These are phyloP conservation scores for Penium margaritaceum DNA, from an alignment of 139 green algal species.

Conservation along the genomic window DNA sequence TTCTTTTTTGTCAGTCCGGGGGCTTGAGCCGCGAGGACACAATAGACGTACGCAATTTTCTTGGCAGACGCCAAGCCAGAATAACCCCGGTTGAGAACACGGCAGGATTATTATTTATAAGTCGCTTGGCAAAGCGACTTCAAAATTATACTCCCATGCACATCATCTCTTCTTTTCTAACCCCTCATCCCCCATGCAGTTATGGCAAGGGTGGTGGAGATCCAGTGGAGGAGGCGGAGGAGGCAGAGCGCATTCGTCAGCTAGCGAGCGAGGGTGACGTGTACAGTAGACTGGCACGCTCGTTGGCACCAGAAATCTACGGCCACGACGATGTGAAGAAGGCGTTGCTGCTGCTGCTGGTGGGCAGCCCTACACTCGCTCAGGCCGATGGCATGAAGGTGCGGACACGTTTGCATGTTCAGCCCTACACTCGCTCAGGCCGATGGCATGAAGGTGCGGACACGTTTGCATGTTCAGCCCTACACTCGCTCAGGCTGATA, in stretches of 20 bases:
- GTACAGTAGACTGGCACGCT: slow-evolving; percentile 48
- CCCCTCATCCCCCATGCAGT: too few species aligned
- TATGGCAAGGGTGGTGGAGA: too few species aligned
- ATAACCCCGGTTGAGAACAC: too few species aligned
- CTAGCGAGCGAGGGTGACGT: slow-evolving; percentile 42
- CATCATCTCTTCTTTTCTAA: too few species aligned
- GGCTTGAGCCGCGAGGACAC: too few species aligned
- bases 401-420: too few species aligned
- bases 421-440: slow-evolving; percentile 63
- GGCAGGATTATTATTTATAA: too few species aligned
- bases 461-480: slow-evolving; percentile 83
- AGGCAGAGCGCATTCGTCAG: slow-evolving; percentile 4
- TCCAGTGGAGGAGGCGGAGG: slow-evolving; percentile 16
- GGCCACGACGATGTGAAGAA: slow-evolving; percentile 58
- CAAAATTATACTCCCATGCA: too few species aligned
- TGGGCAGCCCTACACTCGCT: slow-evolving; percentile 69
- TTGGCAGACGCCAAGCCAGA: too few species aligned
- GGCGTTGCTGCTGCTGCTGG: slow-evolving; percentile 87
- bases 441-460: slow-evolving; percentile 90
- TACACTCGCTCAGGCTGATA: slow-evolving; percentile 69
- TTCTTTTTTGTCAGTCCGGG: too few species aligned
- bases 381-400: slow-evolving; percentile 91
- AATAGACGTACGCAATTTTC: too few species aligned
- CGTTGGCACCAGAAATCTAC: slow-evolving; percentile 54
- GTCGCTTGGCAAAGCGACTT: too few species aligned